Base-by-base conservation (phyloP, 2,329 filamentous ascomycete genomes). In the Microdochium paspali region DNA sequence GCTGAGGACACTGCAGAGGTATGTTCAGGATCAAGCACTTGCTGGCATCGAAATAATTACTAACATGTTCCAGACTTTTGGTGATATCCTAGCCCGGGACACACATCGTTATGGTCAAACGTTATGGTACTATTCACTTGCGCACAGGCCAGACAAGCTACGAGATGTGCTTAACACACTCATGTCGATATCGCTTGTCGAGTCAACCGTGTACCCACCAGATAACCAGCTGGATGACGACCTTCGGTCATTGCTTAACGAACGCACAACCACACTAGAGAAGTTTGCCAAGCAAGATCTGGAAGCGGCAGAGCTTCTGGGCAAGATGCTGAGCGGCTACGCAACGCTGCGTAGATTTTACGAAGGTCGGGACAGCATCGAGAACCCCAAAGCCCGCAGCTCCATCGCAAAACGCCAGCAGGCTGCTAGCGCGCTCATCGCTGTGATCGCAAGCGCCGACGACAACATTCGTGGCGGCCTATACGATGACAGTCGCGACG, bases 391-490 rank as follows among this genome's bases (percentile, higher is more conserved):
- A 20, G 61, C 21, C 66, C 75, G 31, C 30, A 53, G 61, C 23
- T 75, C 82, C 0, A 67, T 82, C 21, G 72, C 77, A 12, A 72
- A 84, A 20, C 85, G 82, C 54, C 79, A 80, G 47, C 80, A 85
- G 54, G 76, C 90, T 4, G 87, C 85, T 0, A 74, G 79, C 40
- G 84, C 88, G 1, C 72, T 97, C 45, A 74, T 88, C 40, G 85
- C 88, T n/a, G 84, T 95, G 49, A 86, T 96, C 56, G 80, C 84
- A 47, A 93, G 87, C 60, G 85, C 91, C 2, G 85, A 87, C 49
- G 90, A 95, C 63, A 91, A 88, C 61, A 95, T 97, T 56, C 86
- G 87, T 49, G 91, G 91, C 47, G 91, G 91, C 1, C 72, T 96
- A 2, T 95, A 90, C 62, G 90, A 97, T 60, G 81, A 83, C 23